A percentile compares a stretch with the other conserved stretches of the same genome.
Evolutionary conservation across 176 grass and related monocot species (phyloP).

Genomic region (Lolium rigidum): DNA sequence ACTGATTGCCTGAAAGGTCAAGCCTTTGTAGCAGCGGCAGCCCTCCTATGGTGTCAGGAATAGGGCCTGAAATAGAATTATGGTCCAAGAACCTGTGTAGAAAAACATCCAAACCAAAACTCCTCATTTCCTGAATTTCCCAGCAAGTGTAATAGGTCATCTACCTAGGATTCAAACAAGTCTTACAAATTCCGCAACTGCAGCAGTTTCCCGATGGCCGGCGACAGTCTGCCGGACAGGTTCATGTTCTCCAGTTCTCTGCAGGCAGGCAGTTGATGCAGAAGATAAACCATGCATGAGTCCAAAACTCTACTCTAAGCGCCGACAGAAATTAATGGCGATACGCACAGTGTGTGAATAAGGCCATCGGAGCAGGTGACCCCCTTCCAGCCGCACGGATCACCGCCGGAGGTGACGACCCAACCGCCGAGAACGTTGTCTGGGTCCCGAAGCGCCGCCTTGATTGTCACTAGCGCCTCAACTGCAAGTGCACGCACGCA

Average conservation of each 20-base stretch:
- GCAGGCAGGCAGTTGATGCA: slow-evolving; percentile 33
- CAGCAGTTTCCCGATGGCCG: slow-evolving; percentile 63
- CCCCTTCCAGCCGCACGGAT: slow-evolving; percentile 78
- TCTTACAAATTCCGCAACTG: slow-evolving; percentile 64
- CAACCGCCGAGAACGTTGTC: slow-evolving; percentile 65
- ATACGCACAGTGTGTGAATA: slow-evolving; percentile 53
- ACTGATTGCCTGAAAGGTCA: slow-evolving; percentile 72
- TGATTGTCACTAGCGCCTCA: slow-evolving; percentile 66
- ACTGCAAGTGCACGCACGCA: slow-evolving; percentile 41
- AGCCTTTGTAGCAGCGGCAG: slow-evolving; percentile 58
- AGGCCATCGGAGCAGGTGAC: slow-evolving; percentile 64
- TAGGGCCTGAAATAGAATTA: slow-evolving; percentile 68
- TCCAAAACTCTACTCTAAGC: background rate
- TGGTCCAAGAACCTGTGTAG: slow-evolving; percentile 60
- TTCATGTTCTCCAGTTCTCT: slow-evolving; percentile 59
- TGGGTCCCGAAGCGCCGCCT: slow-evolving; percentile 57
- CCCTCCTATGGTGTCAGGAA: slow-evolving; percentile 62
- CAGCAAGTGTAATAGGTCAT: background rate
- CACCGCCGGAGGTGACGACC: slow-evolving; percentile 52
- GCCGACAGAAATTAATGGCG: background rate
- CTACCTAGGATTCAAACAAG: background rate
- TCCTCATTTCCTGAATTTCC: background rate
- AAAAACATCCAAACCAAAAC: slow-evolving; percentile 19
- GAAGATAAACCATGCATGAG: slow-evolving; percentile 27
- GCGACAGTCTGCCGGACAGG: slow-evolving; percentile 70